Base-by-base conservation (phyloP, 352 stramenopile genomes). In the Phytophthora meadii region DNA sequence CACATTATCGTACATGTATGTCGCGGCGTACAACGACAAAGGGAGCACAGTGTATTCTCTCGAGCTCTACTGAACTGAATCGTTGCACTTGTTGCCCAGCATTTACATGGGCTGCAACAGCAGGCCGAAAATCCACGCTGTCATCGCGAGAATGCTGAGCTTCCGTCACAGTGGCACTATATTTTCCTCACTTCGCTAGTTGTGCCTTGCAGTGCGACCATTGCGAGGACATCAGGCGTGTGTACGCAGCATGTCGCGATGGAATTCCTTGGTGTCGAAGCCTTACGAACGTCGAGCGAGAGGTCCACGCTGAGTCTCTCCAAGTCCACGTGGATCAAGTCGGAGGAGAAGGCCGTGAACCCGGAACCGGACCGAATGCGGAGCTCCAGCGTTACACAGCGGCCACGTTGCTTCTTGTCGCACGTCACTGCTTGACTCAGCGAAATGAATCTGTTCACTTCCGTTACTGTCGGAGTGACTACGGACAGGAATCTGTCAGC, bases 131-230 rank as follows among this genome's bases (percentile, higher is more conserved):
- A 12, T 41, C 45, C n/a, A 28, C 24, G 19, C 9, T 34, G 46
- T 44, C 52, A 55, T 56, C 44, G 14, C 36, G 34, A 54, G 60
- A 63, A 42, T 62, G 39, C 60, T 67, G 60, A 68, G 57, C 15
- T 30, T 24, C 36, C 37, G 36, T 32, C 48, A 40, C 34, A 57
- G 50, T 47, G 45, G 50, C 36, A 25, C 22, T 15, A 24, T n/a
- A 9, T 15, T 54, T 50, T 64, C 45, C 25, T 50, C 46, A 56
- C 45, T 30, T 64, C 56, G 46, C 46, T 58, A 65, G 44, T 55
- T 59, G 40, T n/a, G 25, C 30, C 25, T 59, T 61, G 41, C 39
- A 28, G 40, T 36, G 39, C 25, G 19, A 46, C 30, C 40, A 61
- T 36, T 22, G 12, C 22, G 12, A 25, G 25, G 42, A 47, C 44